Base-by-base conservation (phyloP, 2,329 filamentous ascomycete species). In the Phialophora expanda region DNA sequence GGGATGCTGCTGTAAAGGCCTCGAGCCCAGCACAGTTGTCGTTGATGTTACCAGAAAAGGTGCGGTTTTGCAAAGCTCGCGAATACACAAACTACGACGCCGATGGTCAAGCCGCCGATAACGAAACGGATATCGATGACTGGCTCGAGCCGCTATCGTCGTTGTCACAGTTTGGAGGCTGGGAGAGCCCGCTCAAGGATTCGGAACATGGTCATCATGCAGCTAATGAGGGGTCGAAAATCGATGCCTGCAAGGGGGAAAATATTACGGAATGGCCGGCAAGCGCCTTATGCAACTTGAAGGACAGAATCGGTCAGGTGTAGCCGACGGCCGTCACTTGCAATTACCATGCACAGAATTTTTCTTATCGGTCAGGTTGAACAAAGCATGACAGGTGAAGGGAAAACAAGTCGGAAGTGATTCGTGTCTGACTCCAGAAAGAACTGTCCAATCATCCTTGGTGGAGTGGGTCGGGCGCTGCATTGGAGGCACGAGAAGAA, bases 161-260 rank as follows among this genome's bases (percentile, higher is more conserved):
- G 17, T 8, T 32, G 17, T 14, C n/a, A 20, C 26, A 3, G 20
- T 12, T 20, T n/a, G 38, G 38, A 6, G 20, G 3, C 14, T 41
- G 38, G 17, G 14, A 17, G 17, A 41, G 14, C 4, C 17, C 38
- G 30, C 30, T 8, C 20, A 26, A 8, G 28, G 7, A 41, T 17
- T n/a, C 17, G 38, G 17, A 44, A n/a, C 17, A 17, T 17, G 17
- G 38, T 5, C 38, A 44, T n/a, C 17, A n/a, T 44, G 38, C 38
- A 44, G 38, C 38, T 44, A 44, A 44, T 4, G 38, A 44, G 22
- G 41, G 41, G 30, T 32, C 53, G 55, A 50, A 20, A 64, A 57
- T 57, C 24, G 54, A 66, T 68, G 66, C 66, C 66, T 61, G 32
- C 56, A 68, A 68, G 53, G 62, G 66, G 55, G 60, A 68, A 68